Evolutionary conservation across 768 basidiomycete species (phyloP).

Genomic region (Collybia nuda): DNA sequence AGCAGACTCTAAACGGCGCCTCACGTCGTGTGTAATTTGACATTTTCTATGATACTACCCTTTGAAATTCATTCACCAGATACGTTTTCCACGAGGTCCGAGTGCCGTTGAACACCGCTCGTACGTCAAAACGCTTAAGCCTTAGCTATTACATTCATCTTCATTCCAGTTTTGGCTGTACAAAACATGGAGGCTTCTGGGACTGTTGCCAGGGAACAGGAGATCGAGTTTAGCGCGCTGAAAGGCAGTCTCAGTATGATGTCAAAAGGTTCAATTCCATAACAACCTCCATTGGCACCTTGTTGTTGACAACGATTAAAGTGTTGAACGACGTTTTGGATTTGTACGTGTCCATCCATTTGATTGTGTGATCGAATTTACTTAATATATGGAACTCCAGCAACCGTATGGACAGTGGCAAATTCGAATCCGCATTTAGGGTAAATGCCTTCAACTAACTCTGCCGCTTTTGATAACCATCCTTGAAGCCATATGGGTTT

Average conservation of each 20-base stretch:
- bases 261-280: constrained; percentile 62
- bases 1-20: constrained; percentile 79
- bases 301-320: constrained; percentile 18
- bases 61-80: constrained; percentile 27
- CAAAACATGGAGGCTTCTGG: constrained; percentile 90
- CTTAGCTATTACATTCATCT: not conserved
- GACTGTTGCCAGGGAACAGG: constrained; percentile 69
- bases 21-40: constrained; percentile 62
- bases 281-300: not conserved
- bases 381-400: too few relatives aligned
- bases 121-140: constrained; percentile 30
- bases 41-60: not conserved
- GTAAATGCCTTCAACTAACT: constrained; percentile 25
- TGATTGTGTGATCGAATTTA: too few relatives aligned
- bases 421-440: constrained; percentile 69
- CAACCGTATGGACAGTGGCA: constrained; percentile 85
- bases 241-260: constrained; percentile 85
- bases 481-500: constrained; percentile 63
- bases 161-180: constrained; percentile 64
- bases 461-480: not conserved
- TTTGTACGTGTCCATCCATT: constrained; percentile 49
- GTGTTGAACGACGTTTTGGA: constrained; percentile 81
- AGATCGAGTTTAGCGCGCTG: constrained; percentile 86
- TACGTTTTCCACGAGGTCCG: constrained; percentile 85
- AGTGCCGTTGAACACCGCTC: constrained; percentile 77